A percentile compares a stretch with the other conserved stretches of the same genome.
Conservation (phyloP, 768 basidiomycete genomes). For the Mycena galericulata region DNA sequence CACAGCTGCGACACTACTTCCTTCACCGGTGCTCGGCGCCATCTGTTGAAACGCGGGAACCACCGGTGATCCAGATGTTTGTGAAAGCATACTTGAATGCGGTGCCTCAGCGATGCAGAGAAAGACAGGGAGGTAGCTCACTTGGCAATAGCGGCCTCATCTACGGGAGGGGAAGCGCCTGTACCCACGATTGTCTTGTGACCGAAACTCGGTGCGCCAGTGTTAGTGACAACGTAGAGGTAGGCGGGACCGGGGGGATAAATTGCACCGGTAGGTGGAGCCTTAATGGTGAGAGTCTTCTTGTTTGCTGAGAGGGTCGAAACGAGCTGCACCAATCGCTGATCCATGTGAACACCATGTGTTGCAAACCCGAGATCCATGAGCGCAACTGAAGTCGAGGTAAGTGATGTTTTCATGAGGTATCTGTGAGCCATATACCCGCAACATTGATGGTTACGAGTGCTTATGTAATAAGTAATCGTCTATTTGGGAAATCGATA, state of each 20-base stretch:
- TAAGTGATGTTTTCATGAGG: background rate
- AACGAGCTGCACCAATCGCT: conserved; percentile 51
- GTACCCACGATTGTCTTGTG: conserved; percentile 51
- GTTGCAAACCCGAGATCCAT: conserved; percentile 58
- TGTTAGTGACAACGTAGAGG: conserved; percentile 49
- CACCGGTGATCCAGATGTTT: conserved; percentile 12
- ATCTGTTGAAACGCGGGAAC: conserved; percentile 21
- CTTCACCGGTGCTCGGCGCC: conserved; percentile 23
- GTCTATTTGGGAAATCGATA: no score
- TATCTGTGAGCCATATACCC: conserved; percentile 40
- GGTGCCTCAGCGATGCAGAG: background rate
- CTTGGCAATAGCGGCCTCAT: conserved; percentile 30
- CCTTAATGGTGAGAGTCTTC: conserved; percentile 47
- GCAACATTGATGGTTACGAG: conserved; percentile 42
- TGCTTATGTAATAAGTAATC: no score
- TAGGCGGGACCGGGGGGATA: conserved; percentile 56
- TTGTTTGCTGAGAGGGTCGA: conserved; percentile 46
- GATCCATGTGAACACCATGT: conserved; percentile 56
- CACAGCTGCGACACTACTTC: conserved; percentile 25
- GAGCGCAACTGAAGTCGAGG: conserved; percentile 45
- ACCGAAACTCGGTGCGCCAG: conserved; percentile 48
- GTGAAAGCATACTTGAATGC: conserved; percentile 21
- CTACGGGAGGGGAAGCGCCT: conserved; percentile 51
- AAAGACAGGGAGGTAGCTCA: background rate
- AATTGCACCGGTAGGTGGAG: conserved; percentile 50